phyloP scores from a whole-genome alignment of 306 rosid species.

The Malus asiatica region DNA sequence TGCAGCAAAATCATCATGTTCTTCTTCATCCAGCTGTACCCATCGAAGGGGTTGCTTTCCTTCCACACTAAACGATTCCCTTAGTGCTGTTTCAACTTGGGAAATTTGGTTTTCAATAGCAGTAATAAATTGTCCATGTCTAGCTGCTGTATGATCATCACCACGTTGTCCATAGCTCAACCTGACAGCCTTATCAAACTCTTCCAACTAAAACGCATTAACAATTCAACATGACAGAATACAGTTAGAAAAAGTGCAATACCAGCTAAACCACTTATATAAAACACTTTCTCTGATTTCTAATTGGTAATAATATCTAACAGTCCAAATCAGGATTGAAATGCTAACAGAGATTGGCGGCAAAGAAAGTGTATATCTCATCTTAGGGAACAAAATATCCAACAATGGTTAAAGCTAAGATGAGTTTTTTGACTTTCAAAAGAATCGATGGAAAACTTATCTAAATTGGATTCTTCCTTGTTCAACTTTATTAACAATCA shows the following conservation, averaged over 20 bases:
- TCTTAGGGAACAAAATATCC: background rate
- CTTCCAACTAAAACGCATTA: constrained; percentile 62
- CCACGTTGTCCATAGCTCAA: constrained; percentile 57
- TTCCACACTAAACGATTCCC: constrained; percentile 50
- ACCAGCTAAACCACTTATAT: constrained; percentile 6
- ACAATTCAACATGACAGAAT: constrained; percentile 22
- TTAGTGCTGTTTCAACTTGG: constrained; percentile 58
- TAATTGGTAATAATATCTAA: constrained; percentile 10
- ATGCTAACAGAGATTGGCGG: background rate
- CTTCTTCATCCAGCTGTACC: constrained; percentile 81
- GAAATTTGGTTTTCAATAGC: constrained; percentile 81
- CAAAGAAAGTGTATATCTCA: background rate
- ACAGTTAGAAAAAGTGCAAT: background rate
- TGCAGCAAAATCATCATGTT: constrained; percentile 82
- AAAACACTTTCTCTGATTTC: background rate
- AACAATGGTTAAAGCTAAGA: background rate
- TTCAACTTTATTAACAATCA: background rate
- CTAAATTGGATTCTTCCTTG: background rate
- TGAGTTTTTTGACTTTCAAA: background rate
- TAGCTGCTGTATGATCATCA: constrained; percentile 48
- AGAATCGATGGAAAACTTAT: background rate
- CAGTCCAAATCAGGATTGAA: background rate
- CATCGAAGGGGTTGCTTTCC: constrained; percentile 79
- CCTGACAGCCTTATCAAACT: constrained; percentile 81
- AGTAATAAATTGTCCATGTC: constrained; percentile 77